Base-by-base conservation (phyloP, 306 rosid genomes). In the Pachyrhizus erosus region DNA sequence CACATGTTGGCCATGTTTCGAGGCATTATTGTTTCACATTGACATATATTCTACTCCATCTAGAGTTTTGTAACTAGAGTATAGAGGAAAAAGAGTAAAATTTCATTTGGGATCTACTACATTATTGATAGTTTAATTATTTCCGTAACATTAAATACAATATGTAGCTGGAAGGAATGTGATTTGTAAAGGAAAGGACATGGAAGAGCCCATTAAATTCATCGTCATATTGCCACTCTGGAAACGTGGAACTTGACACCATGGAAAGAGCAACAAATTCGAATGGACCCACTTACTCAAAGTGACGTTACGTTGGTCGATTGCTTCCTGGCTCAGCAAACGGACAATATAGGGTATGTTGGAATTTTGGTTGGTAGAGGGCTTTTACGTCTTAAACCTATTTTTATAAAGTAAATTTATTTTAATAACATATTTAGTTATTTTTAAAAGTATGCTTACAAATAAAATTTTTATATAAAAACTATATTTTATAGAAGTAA, bases 291-390 rank as follows among this genome's bases (percentile, higher is more conserved):
- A 29, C 84, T 15, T 18, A 65, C 33, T 31, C 7, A 13, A 51
- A 72, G 5, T 51, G 80, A 70, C 68, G 46, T 65, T 34, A 12
- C 70, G 33, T 66, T 1, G 27, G 60, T 42, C 48, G 24, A 20
- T 73, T 58, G 84, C 73, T 64, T 84, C 77, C 64, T 26, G 88
- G 86, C 75, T 70, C 67, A 42, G 85, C 84, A 11, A 74, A 1
- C 67, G 55, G 77, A 84, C 80, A 74, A 15, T 15, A n/a, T n/a
- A n/a, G n/a, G n/a, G n/a, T n/a, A n/a, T n/a, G n/a, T n/a, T n/a
- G n/a, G n/a, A n/a, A n/a, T n/a, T n/a, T n/a, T n/a, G n/a, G n/a
- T n/a, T n/a, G n/a, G n/a, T n/a, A n/a, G n/a, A n/a, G n/a, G n/a
- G n/a, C n/a, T n/a, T n/a, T n/a, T n/a, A n/a, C n/a, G n/a, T n/a